A percentile compares a stretch with the other conserved stretches of the same genome.
These are phyloP conservation scores for Funneliformis mosseae DNA, from an alignment of 192 early-diverging fungal species.

Conservation along the genomic window DNA sequence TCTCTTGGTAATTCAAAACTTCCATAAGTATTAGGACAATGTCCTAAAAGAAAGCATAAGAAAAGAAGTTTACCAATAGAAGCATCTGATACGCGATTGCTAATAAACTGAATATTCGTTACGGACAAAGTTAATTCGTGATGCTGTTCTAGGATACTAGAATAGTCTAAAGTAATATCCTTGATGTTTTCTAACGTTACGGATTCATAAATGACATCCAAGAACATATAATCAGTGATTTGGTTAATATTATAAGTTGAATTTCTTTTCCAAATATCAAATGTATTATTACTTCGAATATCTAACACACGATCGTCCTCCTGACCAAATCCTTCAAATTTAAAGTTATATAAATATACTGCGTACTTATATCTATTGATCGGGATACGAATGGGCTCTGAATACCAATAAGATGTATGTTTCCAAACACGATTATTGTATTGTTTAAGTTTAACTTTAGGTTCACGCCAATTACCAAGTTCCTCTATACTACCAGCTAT, in stretches of 20 bases:
- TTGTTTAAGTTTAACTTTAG: neutral
- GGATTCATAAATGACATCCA: neutral
- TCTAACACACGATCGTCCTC: too few relatives aligned
- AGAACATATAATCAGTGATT: too few relatives aligned
- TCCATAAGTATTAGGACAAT: neutral
- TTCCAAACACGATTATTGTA: neutral
- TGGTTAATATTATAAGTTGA: neutral
- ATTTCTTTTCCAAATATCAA: neutral
- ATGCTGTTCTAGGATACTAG: neutral
- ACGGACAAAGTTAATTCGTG: neutral
- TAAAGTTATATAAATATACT: neutral
- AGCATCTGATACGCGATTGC: neutral
- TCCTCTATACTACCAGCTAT: neutral
- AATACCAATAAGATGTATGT: neutral
- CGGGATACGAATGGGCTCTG: neutral
- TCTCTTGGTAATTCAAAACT: neutral
- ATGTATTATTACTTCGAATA: too few relatives aligned
- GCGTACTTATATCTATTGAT: neutral
- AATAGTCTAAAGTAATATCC: neutral
- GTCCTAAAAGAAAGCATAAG: neutral
- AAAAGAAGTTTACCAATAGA: neutral
- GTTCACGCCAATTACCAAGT: neutral
- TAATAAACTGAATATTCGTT: neutral
- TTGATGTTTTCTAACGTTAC: neutral
- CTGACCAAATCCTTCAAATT: neutral